Evolutionary conservation across 2,329 filamentous ascomycete species (phyloP).

Genomic region (Geoglossum cookeanum): DNA sequence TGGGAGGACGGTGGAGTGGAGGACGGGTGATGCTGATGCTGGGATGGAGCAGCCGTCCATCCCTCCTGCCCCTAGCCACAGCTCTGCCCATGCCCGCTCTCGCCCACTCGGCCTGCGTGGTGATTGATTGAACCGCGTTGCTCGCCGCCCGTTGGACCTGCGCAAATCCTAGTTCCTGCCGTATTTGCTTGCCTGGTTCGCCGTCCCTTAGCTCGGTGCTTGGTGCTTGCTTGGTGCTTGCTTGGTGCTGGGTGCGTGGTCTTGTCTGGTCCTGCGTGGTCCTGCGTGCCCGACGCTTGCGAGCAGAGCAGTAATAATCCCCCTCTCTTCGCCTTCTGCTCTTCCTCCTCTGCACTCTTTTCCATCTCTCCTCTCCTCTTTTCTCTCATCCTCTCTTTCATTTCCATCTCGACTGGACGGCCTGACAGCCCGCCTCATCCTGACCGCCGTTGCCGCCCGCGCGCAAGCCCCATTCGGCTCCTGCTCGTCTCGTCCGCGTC

Average conservation of each 20-base stretch:
- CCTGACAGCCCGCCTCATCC: constrained; percentile 6
- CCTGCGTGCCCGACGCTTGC: background rate
- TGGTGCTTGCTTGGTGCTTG: background rate
- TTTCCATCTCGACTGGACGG: constrained; percentile 6
- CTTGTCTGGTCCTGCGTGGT: background rate
- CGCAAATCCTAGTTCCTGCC: background rate
- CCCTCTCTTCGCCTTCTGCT: constrained; percentile 7
- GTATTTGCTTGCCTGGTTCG: background rate
- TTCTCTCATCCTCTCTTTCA: constrained; percentile 9
- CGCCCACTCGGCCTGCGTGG: background rate
- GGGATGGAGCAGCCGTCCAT: background rate
- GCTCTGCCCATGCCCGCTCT: background rate
- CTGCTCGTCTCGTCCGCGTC: background rate
- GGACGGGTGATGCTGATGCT: background rate
- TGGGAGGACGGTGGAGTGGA: background rate
- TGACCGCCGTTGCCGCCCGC: constrained; percentile 10
- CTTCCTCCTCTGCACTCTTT: constrained; percentile 6
- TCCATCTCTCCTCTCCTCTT: constrained; percentile 5
- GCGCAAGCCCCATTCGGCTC: background rate
- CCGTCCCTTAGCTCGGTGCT: background rate
- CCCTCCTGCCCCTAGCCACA: background rate
- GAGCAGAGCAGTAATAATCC: background rate
- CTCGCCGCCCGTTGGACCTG: background rate
- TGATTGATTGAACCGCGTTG: background rate
- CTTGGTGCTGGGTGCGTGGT: background rate